Base-by-base conservation (phyloP, 2,329 filamentous ascomycete genomes). In the Bipolaris gigantea region DNA sequence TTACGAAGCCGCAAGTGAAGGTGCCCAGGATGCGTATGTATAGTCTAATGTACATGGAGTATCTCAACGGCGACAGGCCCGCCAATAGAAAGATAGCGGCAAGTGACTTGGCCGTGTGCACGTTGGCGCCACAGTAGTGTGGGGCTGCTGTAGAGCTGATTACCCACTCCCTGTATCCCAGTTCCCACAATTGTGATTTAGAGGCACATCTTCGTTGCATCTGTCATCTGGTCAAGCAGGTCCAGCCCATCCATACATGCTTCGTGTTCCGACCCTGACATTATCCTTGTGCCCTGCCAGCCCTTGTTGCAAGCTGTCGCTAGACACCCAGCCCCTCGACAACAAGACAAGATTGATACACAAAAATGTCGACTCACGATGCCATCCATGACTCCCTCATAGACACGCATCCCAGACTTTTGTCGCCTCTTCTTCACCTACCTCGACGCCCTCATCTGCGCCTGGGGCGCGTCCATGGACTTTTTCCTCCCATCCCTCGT, bases 391-490 rank as follows among this genome's bases (percentile, higher is more conserved):
- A 52, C 39, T 44, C 46, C 50, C 39, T 33, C 16, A 21, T 34
- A 48, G 23, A 32, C 32, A 30, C 41, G 36, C 23, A 53, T 60
- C 15, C 61, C 57, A 23, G 19, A 38, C 47, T 56, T 64, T 52
- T 70, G 66, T 55, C 63, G 59, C 43, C 16, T 66, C 23, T 70
- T 67, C 61, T 69, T 70, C 55, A 66, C 61, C 15, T 63, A 45
- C 6, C n/a, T 69, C 19, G 67, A 70, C 40, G 65, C 66, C 15
- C 25, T 69, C 27, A 64, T 69, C 46, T 66, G 61, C 48, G 40
- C 62, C 33, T 66, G 57, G 59, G 66, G 63, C 44, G 63, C 66
- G 4, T 70, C 64, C 49, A 62, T 70, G 56, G 67, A 70, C 56
- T 61, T 67, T 44, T 66, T 67, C 53, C 43, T 55, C 15, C 63